phyloP scores from a whole-genome alignment of 2,329 filamentous ascomycete species.

The Orbilia quercus region DNA sequence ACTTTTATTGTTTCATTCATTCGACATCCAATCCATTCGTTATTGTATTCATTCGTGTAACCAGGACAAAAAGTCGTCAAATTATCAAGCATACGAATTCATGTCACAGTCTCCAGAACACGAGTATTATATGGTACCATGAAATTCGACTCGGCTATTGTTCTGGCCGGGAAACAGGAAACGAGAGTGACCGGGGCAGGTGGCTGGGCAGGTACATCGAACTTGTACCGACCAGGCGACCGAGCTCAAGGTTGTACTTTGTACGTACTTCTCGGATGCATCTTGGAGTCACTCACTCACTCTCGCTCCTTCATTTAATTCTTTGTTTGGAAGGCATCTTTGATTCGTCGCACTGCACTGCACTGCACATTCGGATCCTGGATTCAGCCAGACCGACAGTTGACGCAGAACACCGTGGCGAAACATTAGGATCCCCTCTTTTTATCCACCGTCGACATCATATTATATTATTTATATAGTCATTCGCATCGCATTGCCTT shows the following conservation, averaged over 20 bases:
- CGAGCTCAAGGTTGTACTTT: too few species aligned
- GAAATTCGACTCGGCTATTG: not conserved
- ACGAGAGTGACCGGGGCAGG: slow-evolving; percentile 10
- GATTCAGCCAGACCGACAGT: not conserved
- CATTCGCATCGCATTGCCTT: slow-evolving; percentile 11
- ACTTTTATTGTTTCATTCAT: not conserved
- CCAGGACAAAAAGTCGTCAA: too few species aligned
- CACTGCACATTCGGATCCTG: not conserved
- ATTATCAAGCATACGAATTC: too few species aligned
- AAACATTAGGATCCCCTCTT: too few species aligned
- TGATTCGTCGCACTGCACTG: not conserved
- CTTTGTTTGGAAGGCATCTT: not conserved
- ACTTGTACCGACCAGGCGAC: too few species aligned
- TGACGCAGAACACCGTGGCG: too few species aligned
- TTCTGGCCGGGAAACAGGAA: not conserved
- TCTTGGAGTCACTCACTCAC: not conserved
- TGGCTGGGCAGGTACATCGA: too few species aligned
- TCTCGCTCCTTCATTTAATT: not conserved
- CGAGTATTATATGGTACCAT: not conserved
- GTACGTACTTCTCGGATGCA: not conserved
- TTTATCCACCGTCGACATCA: not conserved
- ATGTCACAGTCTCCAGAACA: too few species aligned
- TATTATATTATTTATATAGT: not conserved
- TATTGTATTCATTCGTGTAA: not conserved
- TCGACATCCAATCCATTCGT: not conserved